Evolutionary conservation across 2,329 filamentous ascomycete genomes (phyloP).

Genomic region (Niveomyces coronatus): DNA sequence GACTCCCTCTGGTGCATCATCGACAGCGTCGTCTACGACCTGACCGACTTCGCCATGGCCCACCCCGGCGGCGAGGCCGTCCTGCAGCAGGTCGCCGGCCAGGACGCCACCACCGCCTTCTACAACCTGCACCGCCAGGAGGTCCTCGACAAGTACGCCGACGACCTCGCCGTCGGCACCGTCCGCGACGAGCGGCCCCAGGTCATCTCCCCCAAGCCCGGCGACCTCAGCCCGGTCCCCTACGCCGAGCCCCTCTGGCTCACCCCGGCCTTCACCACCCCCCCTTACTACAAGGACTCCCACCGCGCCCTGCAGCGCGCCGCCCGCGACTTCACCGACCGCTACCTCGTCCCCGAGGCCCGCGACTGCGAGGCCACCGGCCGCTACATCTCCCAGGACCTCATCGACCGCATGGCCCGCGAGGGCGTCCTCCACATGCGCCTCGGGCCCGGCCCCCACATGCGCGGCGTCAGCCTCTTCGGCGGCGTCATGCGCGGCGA

Average conservation of each 20-base stretch:
- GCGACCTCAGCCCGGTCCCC: conserved; percentile 66
- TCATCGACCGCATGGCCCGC: conserved; percentile 71
- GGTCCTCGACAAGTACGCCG: conserved; percentile 70
- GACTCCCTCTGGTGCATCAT: conserved; percentile 77
- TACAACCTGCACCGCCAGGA: conserved; percentile 91
- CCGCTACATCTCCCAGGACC: conserved; percentile 56
- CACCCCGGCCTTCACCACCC: conserved; percentile 62
- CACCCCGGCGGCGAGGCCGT: conserved; percentile 78
- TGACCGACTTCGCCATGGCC: conserved; percentile 74
- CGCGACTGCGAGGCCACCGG: conserved; percentile 66
- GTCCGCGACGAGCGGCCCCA: conserved; percentile 65
- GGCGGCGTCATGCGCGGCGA: conserved; percentile 62
- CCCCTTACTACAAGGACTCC: conserved; percentile 71
- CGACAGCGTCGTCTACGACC: conserved; percentile 79
- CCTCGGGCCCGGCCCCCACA: conserved; percentile 70
- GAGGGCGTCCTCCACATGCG: conserved; percentile 71
- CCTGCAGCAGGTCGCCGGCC: conserved; percentile 68
- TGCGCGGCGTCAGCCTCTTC: conserved; percentile 60
- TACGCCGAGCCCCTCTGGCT: conserved; percentile 84
- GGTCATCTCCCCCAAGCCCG: conserved; percentile 57
- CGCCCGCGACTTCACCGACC: conserved; percentile 62
- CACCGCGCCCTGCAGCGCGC: conserved; percentile 60
- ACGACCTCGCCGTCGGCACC: conserved; percentile 66
- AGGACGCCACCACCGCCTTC: conserved; percentile 72
- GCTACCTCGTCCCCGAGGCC: conserved; percentile 62